Base-by-base conservation (phyloP, 345 rosid species). In the Boechera divaricarpa region DNA sequence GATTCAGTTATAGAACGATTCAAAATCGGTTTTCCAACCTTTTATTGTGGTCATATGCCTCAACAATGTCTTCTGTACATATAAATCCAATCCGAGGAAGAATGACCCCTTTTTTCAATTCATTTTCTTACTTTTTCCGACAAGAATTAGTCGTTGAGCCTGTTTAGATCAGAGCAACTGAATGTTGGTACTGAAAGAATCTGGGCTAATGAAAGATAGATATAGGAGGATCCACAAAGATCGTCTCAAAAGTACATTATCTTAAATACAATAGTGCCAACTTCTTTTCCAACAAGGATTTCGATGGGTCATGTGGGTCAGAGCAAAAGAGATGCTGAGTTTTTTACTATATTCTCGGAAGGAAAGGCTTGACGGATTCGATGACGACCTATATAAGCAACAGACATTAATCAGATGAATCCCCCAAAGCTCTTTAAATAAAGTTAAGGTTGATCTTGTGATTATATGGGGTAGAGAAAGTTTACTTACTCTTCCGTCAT, bases 401-500 rank as follows among this genome's bases (percentile, higher is more conserved):
- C 7, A 67, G 33, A n/a, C 32, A 29, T 10, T 13, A 56, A 68
- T 45, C 67, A 61, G 45, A 31, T 61, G 45, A 73, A 35, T n/a
- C 35, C 57, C 64, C 32, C 49, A 56, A 54, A 59, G 32, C 36
- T 51, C 54, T 57, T n/a, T 18, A 45, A 42, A 66, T 8, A 13
- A 59, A 59, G 24, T 59, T 49, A 26, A 47, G 38, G 54, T 58
- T 47, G 51, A 41, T 41, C 4, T 58, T 52, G 24, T 67, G 72
- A 10, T 16, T 35, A 3, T 42, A 7, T 49, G 16, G 57, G 12
- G 9, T 11, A 61, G 13, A n/a, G 13, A 47, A 21, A 13, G 31
- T 33, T 61, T 53, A 59, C 91, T 86, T 84, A 91, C 97, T 91
- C 97, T 86, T 69, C 97, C 98, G 84, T 95, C 96, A 63, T 92